These are phyloP conservation scores for Alternaria ventricosa DNA, from an alignment of 2,329 filamentous ascomycete species.

Conservation along the genomic window DNA sequence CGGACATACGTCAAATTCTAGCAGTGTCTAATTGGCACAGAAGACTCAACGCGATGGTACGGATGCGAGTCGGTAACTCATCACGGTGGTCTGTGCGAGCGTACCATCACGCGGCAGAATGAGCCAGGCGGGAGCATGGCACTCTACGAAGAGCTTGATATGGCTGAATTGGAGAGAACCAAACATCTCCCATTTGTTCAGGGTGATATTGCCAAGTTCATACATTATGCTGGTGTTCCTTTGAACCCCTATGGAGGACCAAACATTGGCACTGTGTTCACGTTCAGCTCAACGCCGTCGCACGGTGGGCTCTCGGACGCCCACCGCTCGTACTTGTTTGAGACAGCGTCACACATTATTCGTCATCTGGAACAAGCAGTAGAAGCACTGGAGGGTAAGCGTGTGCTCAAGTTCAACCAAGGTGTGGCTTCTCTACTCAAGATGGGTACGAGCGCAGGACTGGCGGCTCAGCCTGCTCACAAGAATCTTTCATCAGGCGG, in stretches of 20 bases:
- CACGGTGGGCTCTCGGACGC: neutral
- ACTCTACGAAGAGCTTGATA: slow-evolving; percentile 10
- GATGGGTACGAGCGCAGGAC: neutral
- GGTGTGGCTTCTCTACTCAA: slow-evolving; percentile 6
- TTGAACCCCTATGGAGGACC: slow-evolving; percentile 10
- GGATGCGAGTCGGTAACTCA: slow-evolving; percentile 13
- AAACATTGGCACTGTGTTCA: slow-evolving; percentile 10
- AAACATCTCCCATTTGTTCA: slow-evolving; percentile 9
- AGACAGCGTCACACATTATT: slow-evolving; percentile 5
- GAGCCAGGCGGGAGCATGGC: slow-evolving; percentile 6
- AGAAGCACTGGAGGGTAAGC: slow-evolving; percentile 8
- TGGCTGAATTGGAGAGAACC: slow-evolving; percentile 7
- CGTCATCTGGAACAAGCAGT: slow-evolving; percentile 11
- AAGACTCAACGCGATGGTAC: slow-evolving; percentile 13
- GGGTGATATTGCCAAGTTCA: slow-evolving; percentile 10
- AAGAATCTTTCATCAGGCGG: neutral
- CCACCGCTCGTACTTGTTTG: slow-evolving; percentile 3
- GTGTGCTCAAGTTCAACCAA: slow-evolving; percentile 7
- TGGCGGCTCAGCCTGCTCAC: neutral
- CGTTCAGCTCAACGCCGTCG: slow-evolving; percentile 6
- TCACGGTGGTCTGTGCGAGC: slow-evolving; percentile 11
- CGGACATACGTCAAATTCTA: neutral
- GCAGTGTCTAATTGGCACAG: neutral
- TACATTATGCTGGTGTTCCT: slow-evolving; percentile 10
- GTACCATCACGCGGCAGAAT: slow-evolving; percentile 10